Base-by-base conservation (phyloP, 2,329 filamentous ascomycete species). In the Penicillium sp. region DNA sequence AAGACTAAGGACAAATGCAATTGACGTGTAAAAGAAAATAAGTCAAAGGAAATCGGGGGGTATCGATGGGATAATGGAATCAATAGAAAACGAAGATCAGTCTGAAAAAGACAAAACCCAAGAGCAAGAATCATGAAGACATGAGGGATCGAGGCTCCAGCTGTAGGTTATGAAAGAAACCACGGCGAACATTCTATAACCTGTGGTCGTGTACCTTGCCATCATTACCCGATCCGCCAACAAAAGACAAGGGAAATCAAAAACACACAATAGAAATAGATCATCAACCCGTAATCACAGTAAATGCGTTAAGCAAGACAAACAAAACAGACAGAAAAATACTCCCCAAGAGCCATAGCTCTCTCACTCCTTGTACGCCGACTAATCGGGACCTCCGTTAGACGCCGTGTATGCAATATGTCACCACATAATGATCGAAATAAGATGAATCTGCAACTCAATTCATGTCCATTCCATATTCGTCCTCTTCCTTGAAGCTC, bases 401-500 rank as follows among this genome's bases (percentile, higher is more conserved):
- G 65, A 69, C 67, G 64, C 69, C 65, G 52, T 58, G 62, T 67
- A 71, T 72, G 69, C 69, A 72, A 64, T 61, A 62, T 60, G 54
- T 64, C 62, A 61, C 58, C 49, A 61, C 43, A 62, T 60, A 42
- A 48, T 54, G 50, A 55, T 50, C 46, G 35, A 60, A 44, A 35
- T 54, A 45, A 51, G 33, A 16, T 39, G 11, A 39, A 45, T 35
- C 42, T 43, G 37, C 33, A n/a, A 27, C 46, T 61, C 66, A 75
- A 51, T 71, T 76, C 72, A 81, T 76, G 61, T 95, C 91, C 90
- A 96, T 96, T 70, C 86, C 87, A 70, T 90, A 96, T 77, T 96
- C 93, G 67, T 97, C 93, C 77, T 97, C 93, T 74, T 96, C 93
- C 76, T 96, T 96, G 78, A 97, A 91, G 72, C 88, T 88, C 69